Evolutionary conservation across 2,329 filamentous ascomycete species (phyloP).

Genomic region (Cladosporium oxysporum): DNA sequence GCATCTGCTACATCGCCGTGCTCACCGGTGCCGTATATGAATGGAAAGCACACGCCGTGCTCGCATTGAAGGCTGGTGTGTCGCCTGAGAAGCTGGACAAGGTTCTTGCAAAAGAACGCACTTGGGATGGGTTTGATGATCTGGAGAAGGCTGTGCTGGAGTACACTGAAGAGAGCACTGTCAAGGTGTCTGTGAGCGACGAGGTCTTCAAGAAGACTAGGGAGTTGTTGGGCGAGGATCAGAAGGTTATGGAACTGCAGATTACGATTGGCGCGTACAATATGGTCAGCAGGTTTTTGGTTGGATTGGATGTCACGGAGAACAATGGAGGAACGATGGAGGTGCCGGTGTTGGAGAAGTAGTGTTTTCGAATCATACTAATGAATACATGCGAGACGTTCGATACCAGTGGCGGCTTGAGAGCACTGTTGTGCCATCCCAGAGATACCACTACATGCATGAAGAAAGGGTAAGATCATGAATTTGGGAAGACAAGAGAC

Average conservation of each 20-base stretch:
- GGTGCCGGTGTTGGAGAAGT: conserved; percentile 30
- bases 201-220: conserved; percentile 36
- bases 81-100: conserved; percentile 30
- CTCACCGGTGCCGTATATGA: conserved; percentile 40
- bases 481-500: neutral
- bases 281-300: conserved; percentile 42
- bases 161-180: conserved; percentile 39
- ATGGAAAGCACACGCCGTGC: conserved; percentile 38
- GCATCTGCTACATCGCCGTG: conserved; percentile 41
- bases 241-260: conserved; percentile 39
- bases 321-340: conserved; percentile 39
- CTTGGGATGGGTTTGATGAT: conserved; percentile 29
- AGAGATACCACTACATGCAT: neutral
- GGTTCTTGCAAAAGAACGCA: conserved; percentile 28
- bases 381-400: conserved; percentile 1
- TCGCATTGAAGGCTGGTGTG: conserved; percentile 37
- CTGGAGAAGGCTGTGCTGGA: conserved; percentile 37
- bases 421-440: neutral
- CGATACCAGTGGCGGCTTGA: neutral
- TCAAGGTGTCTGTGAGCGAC: conserved; percentile 34
- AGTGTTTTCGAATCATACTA: neutral
- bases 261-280: conserved; percentile 42
- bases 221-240: conserved; percentile 33
- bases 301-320: conserved; percentile 42
- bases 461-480: neutral